These are phyloP conservation scores for Suillus brevipes DNA, from an alignment of 768 basidiomycete species.

Conservation along the genomic window DNA sequence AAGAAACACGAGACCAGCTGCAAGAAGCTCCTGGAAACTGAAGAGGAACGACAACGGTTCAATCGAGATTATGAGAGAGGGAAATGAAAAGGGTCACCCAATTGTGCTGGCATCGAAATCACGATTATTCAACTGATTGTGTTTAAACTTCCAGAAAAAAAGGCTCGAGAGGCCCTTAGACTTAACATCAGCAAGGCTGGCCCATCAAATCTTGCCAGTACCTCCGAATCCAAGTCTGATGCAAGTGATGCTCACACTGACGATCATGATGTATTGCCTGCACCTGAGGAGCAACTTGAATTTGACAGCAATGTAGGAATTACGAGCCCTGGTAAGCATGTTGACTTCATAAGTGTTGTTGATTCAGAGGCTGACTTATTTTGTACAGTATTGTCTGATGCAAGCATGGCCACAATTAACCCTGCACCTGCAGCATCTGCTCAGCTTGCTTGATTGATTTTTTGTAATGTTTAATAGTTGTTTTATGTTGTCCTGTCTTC, in stretches of 20 bases:
- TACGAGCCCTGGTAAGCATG: not conserved
- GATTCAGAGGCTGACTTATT: not conserved
- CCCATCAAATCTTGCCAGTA: not conserved
- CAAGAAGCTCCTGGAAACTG: not conserved
- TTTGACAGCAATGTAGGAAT: not conserved
- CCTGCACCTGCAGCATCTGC: not conserved
- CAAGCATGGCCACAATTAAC: not conserved
- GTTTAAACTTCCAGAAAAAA: not conserved
- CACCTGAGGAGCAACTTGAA: not conserved
- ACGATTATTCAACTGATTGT: not conserved
- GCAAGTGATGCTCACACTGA: not conserved
- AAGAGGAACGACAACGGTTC: not conserved
- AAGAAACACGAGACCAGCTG: not conserved
- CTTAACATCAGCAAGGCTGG: not conserved
- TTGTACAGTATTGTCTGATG: not conserved
- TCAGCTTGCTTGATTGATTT: not conserved
- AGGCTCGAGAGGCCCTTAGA: not conserved
- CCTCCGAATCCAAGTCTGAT: not conserved
- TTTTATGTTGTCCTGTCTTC: too few species aligned
- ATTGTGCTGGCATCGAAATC: not conserved
- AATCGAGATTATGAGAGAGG: not conserved
- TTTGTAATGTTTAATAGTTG: too few species aligned
- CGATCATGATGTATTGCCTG: not conserved
- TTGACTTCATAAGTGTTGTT: not conserved
- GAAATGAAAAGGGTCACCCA: not conserved